These are phyloP conservation scores for Trametes polyzona DNA, from an alignment of 1,284 basidiomycete genomes.

Conservation along the genomic window DNA sequence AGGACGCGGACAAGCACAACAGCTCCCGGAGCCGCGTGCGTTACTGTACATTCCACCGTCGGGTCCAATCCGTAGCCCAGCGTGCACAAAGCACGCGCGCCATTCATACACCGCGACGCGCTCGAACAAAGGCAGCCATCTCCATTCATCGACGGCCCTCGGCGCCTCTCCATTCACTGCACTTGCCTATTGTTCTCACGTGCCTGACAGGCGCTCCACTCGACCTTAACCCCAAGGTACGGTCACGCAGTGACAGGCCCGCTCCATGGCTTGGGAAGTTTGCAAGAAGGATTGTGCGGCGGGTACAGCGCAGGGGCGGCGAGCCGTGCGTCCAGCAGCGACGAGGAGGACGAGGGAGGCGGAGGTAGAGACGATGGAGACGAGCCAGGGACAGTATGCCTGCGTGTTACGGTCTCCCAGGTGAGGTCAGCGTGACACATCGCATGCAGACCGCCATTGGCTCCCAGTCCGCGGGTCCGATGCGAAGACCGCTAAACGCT, in stretches of 20 bases:
- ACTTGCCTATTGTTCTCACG: slow-evolving; percentile 25
- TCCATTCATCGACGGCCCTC: background rate
- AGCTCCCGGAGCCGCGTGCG: background rate
- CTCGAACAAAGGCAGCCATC: slow-evolving; percentile 3
- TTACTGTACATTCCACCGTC: background rate
- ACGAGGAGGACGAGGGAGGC: background rate
- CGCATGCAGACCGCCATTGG: slow-evolving; percentile 17
- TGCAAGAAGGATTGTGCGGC: slow-evolving; percentile 5
- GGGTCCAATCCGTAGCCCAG: background rate
- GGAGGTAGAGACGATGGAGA: background rate
- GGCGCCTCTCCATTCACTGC: slow-evolving; percentile 8
- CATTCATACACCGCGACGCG: background rate
- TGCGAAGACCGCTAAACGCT: background rate
- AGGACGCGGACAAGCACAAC: background rate
- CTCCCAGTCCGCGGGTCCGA: slow-evolving; percentile 2
- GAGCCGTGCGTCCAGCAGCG: background rate
- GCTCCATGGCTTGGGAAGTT: slow-evolving; percentile 7
- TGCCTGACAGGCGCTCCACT: slow-evolving; percentile 4
- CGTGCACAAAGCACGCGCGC: background rate
- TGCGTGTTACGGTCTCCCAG: background rate
- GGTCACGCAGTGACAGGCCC: slow-evolving; percentile 18
- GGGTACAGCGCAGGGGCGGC: too few relatives aligned
- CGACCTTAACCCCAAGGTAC: slow-evolving; percentile 13
- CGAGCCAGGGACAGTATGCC: background rate
- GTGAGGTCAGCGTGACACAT: slow-evolving; percentile 13